Base-by-base conservation (phyloP, 257 asterid species). In the Solanum dulcamara region DNA sequence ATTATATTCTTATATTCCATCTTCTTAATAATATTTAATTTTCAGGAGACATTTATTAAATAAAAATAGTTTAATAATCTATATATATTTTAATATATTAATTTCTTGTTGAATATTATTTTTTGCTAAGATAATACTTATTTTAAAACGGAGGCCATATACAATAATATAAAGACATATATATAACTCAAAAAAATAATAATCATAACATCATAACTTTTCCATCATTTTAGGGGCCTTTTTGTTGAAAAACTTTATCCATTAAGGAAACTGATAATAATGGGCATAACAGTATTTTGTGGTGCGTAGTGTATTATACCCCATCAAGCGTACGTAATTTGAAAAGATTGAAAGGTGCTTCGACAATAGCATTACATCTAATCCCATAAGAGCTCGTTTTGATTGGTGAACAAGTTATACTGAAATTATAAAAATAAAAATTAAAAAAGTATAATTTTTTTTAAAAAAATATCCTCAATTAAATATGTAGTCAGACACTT, bases 141-240 rank as follows among this genome's bases (percentile, higher is more conserved):
- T 20, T 0, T 22, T 1, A 2, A 59, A 26, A 2, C 66, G 0
- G 10, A 2, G 8, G 1, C 8, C 26, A 0, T 10, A 35, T 35
- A 68, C 77, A 9, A 68, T 33, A 17, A 68, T 33, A 68, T 33
- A 33, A 68, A 68, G 15, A 33, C 15, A 68, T 33, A 33, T 68
- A 68, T 33, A 33, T 32, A 67, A 67, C 44, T 17, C 46, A 5
- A 67, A 67, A 33, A 32, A 67, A 32, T 6, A 14, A 1, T 2
- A 3, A 32, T 67, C 66, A 57, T n/a, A 57, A 30, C 13, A 32
- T 66, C 74, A 32, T 67, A 64, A 66, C 15, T 68, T 68, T 68
- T 68, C 48, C 48, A 35, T 35, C 48, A 35, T 37, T 70, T 37
- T 70, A n/a, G 80, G 13, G 46, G 30, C 2, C 46, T 68, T 70